Percentiles rank a stretch among this genome's conserved stretches.
phyloP scores from a whole-genome alignment of 1,284 basidiomycete genomes.

The Ganoderma leucocontextum region DNA sequence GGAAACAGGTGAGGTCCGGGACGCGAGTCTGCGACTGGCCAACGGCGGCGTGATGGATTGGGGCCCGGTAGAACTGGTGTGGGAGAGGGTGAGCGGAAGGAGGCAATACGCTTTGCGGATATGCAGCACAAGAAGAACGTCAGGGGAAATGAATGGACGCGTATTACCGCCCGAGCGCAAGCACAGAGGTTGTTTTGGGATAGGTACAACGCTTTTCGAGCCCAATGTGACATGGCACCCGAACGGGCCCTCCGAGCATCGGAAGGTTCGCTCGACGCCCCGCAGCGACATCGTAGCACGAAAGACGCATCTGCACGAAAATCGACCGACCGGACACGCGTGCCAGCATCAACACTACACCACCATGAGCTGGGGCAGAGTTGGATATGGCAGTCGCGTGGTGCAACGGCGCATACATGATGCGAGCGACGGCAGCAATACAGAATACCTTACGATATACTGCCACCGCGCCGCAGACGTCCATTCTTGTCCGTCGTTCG shows the following conservation, averaged over 20 bases:
- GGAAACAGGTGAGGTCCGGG: neutral
- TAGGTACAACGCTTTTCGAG: neutral
- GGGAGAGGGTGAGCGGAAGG: neutral
- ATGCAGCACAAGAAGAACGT: constrained; percentile 3
- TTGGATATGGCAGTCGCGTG: neutral
- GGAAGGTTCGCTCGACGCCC: neutral
- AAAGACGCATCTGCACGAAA: neutral
- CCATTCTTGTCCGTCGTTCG: constrained; percentile 17
- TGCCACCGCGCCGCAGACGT: constrained; percentile 25
- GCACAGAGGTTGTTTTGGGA: neutral
- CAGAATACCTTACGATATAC: constrained; percentile 8
- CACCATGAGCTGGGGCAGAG: neutral
- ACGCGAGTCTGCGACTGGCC: neutral
- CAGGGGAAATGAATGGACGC: constrained; percentile 4
- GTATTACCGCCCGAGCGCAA: neutral
- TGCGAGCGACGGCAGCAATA: neutral
- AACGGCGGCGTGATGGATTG: neutral
- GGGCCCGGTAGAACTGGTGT: neutral
- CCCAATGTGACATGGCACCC: constrained; percentile 1
- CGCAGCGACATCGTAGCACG: neutral
- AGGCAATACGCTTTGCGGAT: constrained; percentile 2
- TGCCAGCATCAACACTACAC: neutral
- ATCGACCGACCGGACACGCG: neutral
- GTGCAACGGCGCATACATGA: neutral
- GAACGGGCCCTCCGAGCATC: constrained; percentile 1